phyloP scores from a whole-genome alignment of 2,329 filamentous ascomycete species.

The Leptosphaerulina australis region DNA sequence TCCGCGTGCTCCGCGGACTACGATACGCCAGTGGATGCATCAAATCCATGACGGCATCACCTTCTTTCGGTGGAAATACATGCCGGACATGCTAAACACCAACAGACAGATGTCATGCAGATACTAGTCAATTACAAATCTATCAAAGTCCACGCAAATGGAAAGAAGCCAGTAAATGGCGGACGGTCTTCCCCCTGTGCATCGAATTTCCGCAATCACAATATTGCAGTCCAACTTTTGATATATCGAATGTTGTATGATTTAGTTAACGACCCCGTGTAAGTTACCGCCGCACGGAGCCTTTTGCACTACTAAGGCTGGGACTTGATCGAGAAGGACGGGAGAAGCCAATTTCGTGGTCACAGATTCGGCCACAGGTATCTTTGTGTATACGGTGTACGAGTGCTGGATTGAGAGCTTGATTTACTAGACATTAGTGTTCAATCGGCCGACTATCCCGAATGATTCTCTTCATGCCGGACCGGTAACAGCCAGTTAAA shows the following conservation, averaged over 20 bases:
- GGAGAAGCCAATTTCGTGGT: background rate
- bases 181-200: background rate
- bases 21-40: background rate
- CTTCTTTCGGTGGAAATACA: background rate
- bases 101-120: constrained; percentile 3
- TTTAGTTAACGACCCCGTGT: background rate
- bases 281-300: background rate
- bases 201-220: background rate
- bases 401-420: background rate
- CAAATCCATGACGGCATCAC: constrained; percentile 12
- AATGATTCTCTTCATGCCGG: background rate
- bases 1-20: constrained; percentile 2
- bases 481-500: background rate
- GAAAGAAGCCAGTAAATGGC: background rate
- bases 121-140: background rate
- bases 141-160: background rate
- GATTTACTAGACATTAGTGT: background rate
- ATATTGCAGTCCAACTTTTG: background rate
- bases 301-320: background rate
- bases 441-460: background rate
- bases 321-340: background rate
- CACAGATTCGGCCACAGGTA: background rate
- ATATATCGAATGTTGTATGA: background rate
- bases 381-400: background rate
- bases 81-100: background rate